phyloP scores from a whole-genome alignment of 73 alveolate species.

The Blepharisma stoltei region DNA sequence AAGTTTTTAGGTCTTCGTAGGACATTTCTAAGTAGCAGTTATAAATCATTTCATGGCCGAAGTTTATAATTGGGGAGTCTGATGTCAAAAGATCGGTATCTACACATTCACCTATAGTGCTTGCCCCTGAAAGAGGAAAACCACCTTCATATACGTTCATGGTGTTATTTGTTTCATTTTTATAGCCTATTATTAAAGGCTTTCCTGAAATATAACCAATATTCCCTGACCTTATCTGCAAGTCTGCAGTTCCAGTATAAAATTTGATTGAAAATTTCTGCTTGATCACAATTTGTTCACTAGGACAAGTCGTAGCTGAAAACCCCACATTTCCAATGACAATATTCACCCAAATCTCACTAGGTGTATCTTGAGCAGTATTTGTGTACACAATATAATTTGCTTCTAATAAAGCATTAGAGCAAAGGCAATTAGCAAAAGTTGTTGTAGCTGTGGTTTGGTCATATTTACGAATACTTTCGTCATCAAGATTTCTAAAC shows the following conservation, averaged over 20 bases:
- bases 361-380: background rate
- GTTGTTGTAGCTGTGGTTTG: background rate
- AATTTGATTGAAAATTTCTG: background rate
- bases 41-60: background rate
- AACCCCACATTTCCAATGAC: background rate
- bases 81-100: background rate
- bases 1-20: background rate
- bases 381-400: background rate
- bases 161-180: background rate
- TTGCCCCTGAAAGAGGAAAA: background rate
- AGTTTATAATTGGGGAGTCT: background rate
- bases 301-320: background rate
- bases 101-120: background rate
- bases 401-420: background rate
- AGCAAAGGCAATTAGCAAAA: background rate
- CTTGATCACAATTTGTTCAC: no score
- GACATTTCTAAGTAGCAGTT: conserved; percentile 4
- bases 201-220: background rate
- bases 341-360: background rate
- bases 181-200: background rate
- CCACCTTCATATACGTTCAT: background rate
- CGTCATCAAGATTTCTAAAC: background rate
- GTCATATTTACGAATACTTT: background rate
- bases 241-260: background rate
- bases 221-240: background rate